Conservation (phyloP, 176 grass and related monocot species). For the Rhynchospora tenuis region DNA sequence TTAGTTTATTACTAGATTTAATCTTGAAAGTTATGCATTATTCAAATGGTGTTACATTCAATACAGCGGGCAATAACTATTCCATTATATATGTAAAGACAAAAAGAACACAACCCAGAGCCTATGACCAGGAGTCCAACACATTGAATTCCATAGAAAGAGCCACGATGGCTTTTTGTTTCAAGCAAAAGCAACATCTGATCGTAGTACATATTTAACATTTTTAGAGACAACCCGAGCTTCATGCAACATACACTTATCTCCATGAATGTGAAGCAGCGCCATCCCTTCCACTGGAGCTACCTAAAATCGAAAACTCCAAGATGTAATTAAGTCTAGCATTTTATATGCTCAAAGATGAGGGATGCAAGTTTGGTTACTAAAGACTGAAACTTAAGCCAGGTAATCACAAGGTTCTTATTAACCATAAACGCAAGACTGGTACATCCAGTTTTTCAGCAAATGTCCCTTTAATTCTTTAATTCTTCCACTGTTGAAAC, state of each 20-base stretch:
- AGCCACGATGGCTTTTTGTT: background rate
- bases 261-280: conserved; percentile 80
- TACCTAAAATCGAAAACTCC: conserved; percentile 40
- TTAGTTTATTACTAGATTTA: too few relatives aligned
- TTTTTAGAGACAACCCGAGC: conserved; percentile 77
- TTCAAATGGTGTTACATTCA: background rate
- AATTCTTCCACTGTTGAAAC: background rate
- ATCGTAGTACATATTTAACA: conserved; percentile 73
- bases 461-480: background rate
- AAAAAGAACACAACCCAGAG: background rate
- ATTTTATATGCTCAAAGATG: background rate
- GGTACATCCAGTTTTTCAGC: background rate
- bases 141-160: background rate
- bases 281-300: conserved; percentile 78
- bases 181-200: conserved; percentile 76
- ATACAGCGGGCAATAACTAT: too few relatives aligned
- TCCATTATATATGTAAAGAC: background rate
- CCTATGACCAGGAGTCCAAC: background rate
- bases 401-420: background rate
- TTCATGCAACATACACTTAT: conserved; percentile 95
- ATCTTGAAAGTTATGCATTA: background rate
- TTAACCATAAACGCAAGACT: background rate
- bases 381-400: background rate
- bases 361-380: background rate
- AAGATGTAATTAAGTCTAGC: background rate